Conservation (phyloP, 768 basidiomycete species). For the Collybiopsis confluens region DNA sequence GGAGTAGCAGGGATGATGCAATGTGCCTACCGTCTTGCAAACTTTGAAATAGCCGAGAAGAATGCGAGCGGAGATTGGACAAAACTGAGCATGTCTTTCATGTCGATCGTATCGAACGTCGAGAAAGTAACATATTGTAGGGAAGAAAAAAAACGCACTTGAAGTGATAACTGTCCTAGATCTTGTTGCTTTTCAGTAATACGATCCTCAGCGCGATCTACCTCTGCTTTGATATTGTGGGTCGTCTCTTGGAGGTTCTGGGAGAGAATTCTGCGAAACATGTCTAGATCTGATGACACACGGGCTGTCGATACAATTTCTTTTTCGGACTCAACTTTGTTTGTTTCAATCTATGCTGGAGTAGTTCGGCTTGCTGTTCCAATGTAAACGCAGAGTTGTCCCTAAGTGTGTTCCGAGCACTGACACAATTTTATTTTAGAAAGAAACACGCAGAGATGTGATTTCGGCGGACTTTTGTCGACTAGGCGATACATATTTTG, state of each 20-base stretch:
- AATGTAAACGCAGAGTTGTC: background rate
- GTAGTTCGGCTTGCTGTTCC: background rate
- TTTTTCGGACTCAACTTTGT: background rate
- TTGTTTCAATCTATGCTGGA: constrained; percentile 1
- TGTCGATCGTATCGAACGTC: background rate
- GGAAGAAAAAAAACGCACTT: constrained; percentile 15
- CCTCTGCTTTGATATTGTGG: constrained; percentile 17
- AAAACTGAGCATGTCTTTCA: background rate
- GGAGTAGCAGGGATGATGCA: background rate
- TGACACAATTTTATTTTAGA: background rate
- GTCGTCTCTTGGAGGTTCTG: constrained; percentile 21
- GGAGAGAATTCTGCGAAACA: constrained; percentile 17
- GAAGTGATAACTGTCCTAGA: constrained; percentile 24
- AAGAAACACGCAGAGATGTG: background rate
- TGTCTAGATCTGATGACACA: no score
- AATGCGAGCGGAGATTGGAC: background rate
- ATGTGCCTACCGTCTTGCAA: background rate
- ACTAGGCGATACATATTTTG: background rate
- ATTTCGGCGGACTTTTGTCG: background rate
- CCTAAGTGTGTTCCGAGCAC: background rate
- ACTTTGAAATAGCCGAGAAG: background rate
- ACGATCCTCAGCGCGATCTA: constrained; percentile 17
- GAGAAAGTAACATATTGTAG: background rate
- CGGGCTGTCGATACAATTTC: no score
- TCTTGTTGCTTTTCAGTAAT: constrained; percentile 19